Conservation (phyloP, 768 basidiomycete genomes). For the Pisolithus albus region DNA sequence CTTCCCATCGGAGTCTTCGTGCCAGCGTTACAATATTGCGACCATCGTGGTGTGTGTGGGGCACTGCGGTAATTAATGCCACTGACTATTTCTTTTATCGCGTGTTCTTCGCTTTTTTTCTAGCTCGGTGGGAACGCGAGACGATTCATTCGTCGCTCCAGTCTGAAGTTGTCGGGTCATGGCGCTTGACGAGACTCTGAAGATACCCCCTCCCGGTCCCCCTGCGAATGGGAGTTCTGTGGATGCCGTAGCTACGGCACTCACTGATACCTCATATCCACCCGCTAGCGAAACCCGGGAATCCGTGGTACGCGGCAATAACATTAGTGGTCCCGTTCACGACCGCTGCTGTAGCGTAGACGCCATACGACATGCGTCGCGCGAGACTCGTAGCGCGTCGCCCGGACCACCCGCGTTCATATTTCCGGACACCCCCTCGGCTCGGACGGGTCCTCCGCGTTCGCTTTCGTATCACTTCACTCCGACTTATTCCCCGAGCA, state of each 20-base stretch:
- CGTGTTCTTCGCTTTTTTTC: too few species aligned
- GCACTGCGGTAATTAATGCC: too few species aligned
- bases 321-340: background rate
- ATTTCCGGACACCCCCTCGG: conserved; percentile 44
- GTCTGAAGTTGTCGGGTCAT: conserved; percentile 4
- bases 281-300: background rate
- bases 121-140: too few species aligned
- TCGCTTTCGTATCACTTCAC: conserved; percentile 64
- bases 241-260: conserved; percentile 5
- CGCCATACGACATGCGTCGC: conserved; percentile 7
- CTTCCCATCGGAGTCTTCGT: too few species aligned
- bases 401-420: conserved; percentile 1
- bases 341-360: background rate
- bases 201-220: background rate
- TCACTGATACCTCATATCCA: background rate
- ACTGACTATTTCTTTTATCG: too few species aligned
- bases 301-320: background rate
- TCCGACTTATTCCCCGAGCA: conserved; percentile 34
- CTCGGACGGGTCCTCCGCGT: conserved; percentile 67
- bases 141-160: too few species aligned
- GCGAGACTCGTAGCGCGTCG: background rate
- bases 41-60: too few species aligned
- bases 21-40: too few species aligned
- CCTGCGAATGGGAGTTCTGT: conserved; percentile 2
- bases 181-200: conserved; percentile 1